A percentile compares a stretch with the other conserved stretches of the same genome.
Conservation (phyloP, 805 yeast species). For the Dipodascus albidus region DNA sequence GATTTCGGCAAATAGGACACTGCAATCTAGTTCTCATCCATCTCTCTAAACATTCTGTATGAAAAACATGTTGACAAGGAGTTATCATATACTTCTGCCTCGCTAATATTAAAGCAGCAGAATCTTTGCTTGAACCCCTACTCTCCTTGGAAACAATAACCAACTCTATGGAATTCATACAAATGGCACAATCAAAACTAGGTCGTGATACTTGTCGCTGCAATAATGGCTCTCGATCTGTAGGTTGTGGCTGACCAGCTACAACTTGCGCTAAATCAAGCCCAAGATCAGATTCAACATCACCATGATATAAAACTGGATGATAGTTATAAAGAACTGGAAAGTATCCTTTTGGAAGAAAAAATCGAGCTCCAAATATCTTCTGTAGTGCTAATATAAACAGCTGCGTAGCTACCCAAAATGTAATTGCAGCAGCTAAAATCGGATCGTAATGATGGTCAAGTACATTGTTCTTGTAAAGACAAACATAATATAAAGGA, state of each 20-base stretch:
- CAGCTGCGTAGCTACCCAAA: constrained; percentile 56
- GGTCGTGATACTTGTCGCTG: neutral
- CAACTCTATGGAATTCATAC: constrained; percentile 70
- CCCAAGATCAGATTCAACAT: constrained; percentile 46
- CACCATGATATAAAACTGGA: constrained; percentile 46
- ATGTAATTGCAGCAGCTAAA: constrained; percentile 34
- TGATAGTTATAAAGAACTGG: constrained; percentile 86
- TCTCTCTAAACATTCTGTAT: constrained; percentile 72
- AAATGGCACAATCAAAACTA: constrained; percentile 63
- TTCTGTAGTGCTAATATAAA: constrained; percentile 49
- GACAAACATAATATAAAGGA: constrained; percentile 56
- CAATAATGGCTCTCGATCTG: neutral
- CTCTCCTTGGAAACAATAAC: constrained; percentile 17
- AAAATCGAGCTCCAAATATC: constrained; percentile 67
- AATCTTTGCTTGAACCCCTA: constrained; percentile 10
- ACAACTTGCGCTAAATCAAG: constrained; percentile 4
- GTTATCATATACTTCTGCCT: constrained; percentile 41
- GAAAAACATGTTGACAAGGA: constrained; percentile 87
- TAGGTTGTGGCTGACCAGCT: constrained; percentile 1
- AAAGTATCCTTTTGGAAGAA: constrained; percentile 59
- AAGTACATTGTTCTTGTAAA: constrained; percentile 44
- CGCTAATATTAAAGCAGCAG: constrained; percentile 23
- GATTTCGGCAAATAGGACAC: constrained; percentile 85
- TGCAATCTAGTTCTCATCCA: constrained; percentile 93
- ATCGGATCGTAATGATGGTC: constrained; percentile 52